Evolutionary conservation across 208 protist genomes (phyloP), one percentile per base, ranked within the genome.

Genomic region (Acanthamoeba sp.): DNA sequence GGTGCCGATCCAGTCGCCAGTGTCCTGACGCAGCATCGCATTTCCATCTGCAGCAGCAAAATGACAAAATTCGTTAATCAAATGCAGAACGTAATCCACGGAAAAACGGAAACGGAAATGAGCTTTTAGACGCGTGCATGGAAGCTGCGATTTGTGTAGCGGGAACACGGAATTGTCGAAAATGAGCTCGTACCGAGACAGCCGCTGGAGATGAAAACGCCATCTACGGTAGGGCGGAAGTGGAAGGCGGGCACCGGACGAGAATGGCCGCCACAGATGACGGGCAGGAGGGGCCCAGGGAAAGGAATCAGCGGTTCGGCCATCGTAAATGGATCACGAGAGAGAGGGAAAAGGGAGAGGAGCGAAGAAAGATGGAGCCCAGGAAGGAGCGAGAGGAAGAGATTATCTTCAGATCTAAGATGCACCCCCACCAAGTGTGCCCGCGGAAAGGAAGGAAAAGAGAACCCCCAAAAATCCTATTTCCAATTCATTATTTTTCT

Each of bases 1-100:
- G 18, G 98, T 98, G 40, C 98, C 98, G 50, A 99, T 98, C 98
- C 98, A 99, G 94, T 99, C 98, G 29, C 98, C 98, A 24, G 98
- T 99, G 94, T 98, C 97, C 80, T 98, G 98, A 45, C 98, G 97
- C 38, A 99, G 95, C 98, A 99, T 98, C 27, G 98, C 98, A 62
- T 98, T 98, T 10, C 97, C 95, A 93, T 99, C 98, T 88, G 80
- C 5, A 45, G 10, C 4, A 14, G 1, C 7, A 76, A 5, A 18
- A 91, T 24, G 48, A 62, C 12, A 78, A 73, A 93, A 57, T 40
- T 27, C 7, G 18, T 66, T 24, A 89, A 52, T 52, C 32, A 48
- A 48, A n/a, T n/a, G n/a, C n/a, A n/a, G n/a, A n/a, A n/a, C n/a
- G n/a, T n/a, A n/a, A n/a, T n/a, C n/a, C n/a, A n/a, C n/a, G n/a